Conservation (phyloP, 192 early-diverging fungal species). For the Funneliformis geosporum region DNA sequence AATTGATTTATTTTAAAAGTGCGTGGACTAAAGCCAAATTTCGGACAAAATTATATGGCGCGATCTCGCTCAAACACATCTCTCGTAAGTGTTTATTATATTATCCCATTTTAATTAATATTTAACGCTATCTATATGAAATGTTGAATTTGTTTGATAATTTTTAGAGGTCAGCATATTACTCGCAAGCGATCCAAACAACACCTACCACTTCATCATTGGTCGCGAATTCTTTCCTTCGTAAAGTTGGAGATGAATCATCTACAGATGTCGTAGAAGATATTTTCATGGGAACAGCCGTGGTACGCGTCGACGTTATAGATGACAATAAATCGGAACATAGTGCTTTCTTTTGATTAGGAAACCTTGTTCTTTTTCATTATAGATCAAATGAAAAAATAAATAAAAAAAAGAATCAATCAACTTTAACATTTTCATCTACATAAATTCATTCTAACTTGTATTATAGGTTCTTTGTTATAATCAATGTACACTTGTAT, state of each 20-base stretch:
- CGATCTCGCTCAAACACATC: slow-evolving; percentile 18
- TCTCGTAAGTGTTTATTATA: not conserved
- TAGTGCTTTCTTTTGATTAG: slow-evolving; percentile 12
- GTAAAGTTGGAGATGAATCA: slow-evolving; percentile 1
- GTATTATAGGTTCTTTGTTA: not conserved
- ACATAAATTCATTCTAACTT: not conserved
- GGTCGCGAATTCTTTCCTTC: slow-evolving; percentile 4
- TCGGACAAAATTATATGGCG: slow-evolving; percentile 5
- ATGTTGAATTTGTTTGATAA: not conserved
- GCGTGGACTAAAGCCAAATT: not conserved
- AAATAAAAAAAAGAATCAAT: too few relatives aligned
- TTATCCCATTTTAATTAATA: not conserved
- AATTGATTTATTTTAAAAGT: slow-evolving; percentile 9
- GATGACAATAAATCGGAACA: not conserved
- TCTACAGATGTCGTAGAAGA: slow-evolving; percentile 21
- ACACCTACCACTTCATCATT: not conserved
- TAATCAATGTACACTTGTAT: not conserved
- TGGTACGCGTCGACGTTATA: not conserved
- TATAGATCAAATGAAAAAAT: too few relatives aligned
- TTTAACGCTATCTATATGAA: not conserved
- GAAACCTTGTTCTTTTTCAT: too few relatives aligned
- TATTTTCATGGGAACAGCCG: slow-evolving; percentile 17
- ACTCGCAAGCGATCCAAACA: not conserved
- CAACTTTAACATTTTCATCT: not conserved
- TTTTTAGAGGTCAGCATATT: slow-evolving; percentile 23